Base-by-base conservation (phyloP, 83 land plant genomes). In the Picea mariana region DNA sequence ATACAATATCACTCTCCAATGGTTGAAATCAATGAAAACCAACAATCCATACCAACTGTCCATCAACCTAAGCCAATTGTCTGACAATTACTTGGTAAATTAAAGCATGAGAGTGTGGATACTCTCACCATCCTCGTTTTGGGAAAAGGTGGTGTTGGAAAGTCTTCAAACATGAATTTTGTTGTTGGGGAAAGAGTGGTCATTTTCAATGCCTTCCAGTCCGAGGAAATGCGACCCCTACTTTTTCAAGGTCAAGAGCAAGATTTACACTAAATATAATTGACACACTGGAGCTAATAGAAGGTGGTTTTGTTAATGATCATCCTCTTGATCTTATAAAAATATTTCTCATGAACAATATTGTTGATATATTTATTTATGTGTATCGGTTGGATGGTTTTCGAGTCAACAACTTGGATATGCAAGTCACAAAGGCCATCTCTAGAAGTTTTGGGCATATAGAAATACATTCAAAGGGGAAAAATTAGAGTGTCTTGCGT, bases 131-230 rank as follows among this genome's bases (percentile, higher is more conserved):
- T 95, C 60, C 90, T 97, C 20, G 98, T 97, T 8, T 86, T 97
- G 90, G 99, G 99, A 40, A 97, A 97, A 88, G 94, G 99, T 67
- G 99, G 99, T 26, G 98, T 97, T 62, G 98, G 98, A 7, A 97
- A 97, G 62, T 96, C 99, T 6, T 97, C 99, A 1, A 97, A 97
- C 31, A 93, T 97, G 8, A 97, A 97, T 67, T 97, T 97, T 8
- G 75, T 97, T 9, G 80, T 97, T 23, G 99, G 99, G 40, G 99
- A 97, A 79, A 85, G 99, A 82, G 95, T 88, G 21, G 93, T 96
- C 27, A 79, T 89, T 79, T 91, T 95, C 9, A 95, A 90, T 85
- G 88, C 98, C 31, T 95, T 97, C 75, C 99, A 97, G 98, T 88
- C 97, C 2, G 98, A 97, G 84, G 89, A 85, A 23, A 80, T 89